Percentiles rank a stretch among this genome's conserved stretches.
phyloP scores from a whole-genome alignment of 345 rosid genomes.

The Cardiospermum halicacabum region DNA sequence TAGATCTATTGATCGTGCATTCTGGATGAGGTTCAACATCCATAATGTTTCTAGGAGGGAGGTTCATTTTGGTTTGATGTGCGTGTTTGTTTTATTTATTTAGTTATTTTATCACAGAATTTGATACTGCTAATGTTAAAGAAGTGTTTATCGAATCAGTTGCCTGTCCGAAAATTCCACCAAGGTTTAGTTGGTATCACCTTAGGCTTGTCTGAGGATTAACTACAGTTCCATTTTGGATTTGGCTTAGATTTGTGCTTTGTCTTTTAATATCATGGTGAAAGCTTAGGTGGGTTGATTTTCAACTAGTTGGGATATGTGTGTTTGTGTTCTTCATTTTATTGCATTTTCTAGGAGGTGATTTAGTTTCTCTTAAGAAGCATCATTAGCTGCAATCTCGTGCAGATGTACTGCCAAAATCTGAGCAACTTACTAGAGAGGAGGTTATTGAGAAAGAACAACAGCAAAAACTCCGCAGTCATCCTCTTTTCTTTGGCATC shows the following conservation, averaged over 20 bases:
- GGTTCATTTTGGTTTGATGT: neutral
- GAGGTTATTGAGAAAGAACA: conserved; percentile 33
- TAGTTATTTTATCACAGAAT: neutral
- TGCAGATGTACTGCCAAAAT: conserved; percentile 48
- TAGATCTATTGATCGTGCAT: neutral
- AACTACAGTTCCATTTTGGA: neutral
- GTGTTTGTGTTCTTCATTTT: neutral
- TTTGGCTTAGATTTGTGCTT: neutral
- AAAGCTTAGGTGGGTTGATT: neutral
- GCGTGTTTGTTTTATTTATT: neutral
- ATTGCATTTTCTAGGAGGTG: neutral
- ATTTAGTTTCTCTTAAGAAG: conserved; percentile 1
- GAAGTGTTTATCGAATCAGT: neutral
- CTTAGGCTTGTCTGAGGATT: neutral
- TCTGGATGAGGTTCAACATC: neutral
- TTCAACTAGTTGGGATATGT: neutral
- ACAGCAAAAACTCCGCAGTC: conserved; percentile 61
- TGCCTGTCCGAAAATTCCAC: neutral
- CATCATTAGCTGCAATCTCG: conserved; percentile 24
- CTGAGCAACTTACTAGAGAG: conserved; percentile 27
- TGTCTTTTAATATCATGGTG: neutral
- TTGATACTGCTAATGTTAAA: neutral
- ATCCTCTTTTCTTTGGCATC: conserved; percentile 91
- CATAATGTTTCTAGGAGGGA: neutral
- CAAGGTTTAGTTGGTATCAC: neutral